These are phyloP conservation scores for Aureobasidium sp. DNA, from an alignment of 2,329 filamentous ascomycete species.

Conservation along the genomic window DNA sequence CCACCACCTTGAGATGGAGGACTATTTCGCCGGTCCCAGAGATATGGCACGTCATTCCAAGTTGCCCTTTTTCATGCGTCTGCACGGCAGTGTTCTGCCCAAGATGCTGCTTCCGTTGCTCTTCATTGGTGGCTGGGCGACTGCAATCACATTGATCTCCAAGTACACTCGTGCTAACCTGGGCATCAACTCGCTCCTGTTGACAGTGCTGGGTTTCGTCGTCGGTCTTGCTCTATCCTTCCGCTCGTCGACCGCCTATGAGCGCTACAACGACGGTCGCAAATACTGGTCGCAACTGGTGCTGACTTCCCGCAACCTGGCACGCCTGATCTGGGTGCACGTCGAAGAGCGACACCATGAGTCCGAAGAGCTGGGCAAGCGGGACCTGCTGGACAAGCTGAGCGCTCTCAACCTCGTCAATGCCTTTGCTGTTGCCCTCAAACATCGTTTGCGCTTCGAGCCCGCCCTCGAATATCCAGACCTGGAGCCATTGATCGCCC, in stretches of 20 bases:
- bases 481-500: constrained; percentile 59
- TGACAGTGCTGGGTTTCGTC: constrained; percentile 75
- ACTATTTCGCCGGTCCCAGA: constrained; percentile 48
- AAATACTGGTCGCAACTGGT: constrained; percentile 57
- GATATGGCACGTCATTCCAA: constrained; percentile 68
- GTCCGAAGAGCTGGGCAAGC: constrained; percentile 44
- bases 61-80: constrained; percentile 66
- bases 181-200: constrained; percentile 58
- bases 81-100: constrained; percentile 69
- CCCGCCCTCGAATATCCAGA: constrained; percentile 73
- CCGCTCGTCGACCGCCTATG: constrained; percentile 69
- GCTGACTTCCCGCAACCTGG: constrained; percentile 50
- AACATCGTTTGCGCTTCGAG: constrained; percentile 78
- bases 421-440: constrained; percentile 69
- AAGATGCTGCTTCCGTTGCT: constrained; percentile 65
- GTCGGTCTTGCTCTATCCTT: constrained; percentile 74
- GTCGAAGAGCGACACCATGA: constrained; percentile 53
- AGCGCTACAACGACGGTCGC: constrained; percentile 54
- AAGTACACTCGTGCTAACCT: constrained; percentile 39
- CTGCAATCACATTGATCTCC: constrained; percentile 54
- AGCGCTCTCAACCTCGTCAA: constrained; percentile 70
- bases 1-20: constrained; percentile 24
- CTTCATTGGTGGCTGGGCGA: constrained; percentile 59
- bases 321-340: constrained; percentile 78
- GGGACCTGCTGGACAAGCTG: constrained; percentile 64